Percentiles rank a stretch among this genome's conserved stretches.
Evolutionary conservation across 441 rosid genomes (phyloP).

Genomic region (Bocquillonia castaneifolia): DNA sequence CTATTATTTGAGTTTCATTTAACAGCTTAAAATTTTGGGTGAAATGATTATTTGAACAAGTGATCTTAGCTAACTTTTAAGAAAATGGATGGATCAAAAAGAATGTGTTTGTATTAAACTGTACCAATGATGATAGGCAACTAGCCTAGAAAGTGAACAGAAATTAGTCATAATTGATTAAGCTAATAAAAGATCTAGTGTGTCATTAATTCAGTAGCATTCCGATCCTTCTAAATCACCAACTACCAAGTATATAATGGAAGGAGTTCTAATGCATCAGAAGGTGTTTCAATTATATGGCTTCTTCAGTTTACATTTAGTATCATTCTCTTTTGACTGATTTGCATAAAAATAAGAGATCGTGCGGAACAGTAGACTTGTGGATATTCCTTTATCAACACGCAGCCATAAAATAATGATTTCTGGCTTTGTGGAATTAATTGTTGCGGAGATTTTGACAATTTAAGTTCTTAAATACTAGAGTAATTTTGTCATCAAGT

Average conservation of each 20-base stretch:
- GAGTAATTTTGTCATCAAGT: conserved; percentile 22
- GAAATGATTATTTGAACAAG: too few species aligned
- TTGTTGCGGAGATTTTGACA: conserved; percentile 26
- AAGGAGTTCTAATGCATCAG: background rate
- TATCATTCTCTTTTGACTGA: conserved; percentile 29
- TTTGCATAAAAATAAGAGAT: conserved; percentile 18
- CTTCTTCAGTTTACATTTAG: conserved; percentile 14
- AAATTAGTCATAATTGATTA: background rate
- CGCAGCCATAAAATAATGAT: conserved; percentile 21
- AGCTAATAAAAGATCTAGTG: conserved; percentile 4
- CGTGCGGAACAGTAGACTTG: conserved; percentile 16
- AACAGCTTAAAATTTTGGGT: too few species aligned
- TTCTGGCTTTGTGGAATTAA: conserved; percentile 29
- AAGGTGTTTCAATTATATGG: background rate
- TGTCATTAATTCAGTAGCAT: background rate
- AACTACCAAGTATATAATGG: conserved; percentile 16
- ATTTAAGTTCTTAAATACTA: conserved; percentile 12
- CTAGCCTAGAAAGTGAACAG: background rate
- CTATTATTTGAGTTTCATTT: too few species aligned
- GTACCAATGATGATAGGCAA: background rate
- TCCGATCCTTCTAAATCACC: conserved; percentile 12
- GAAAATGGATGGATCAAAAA: background rate
- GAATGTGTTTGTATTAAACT: background rate
- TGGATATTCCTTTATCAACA: conserved; percentile 27
- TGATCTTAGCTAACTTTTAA: background rate